These are phyloP conservation scores for Aspergillus carbonarius DNA, from an alignment of 2,329 filamentous ascomycete species.

Conservation along the genomic window DNA sequence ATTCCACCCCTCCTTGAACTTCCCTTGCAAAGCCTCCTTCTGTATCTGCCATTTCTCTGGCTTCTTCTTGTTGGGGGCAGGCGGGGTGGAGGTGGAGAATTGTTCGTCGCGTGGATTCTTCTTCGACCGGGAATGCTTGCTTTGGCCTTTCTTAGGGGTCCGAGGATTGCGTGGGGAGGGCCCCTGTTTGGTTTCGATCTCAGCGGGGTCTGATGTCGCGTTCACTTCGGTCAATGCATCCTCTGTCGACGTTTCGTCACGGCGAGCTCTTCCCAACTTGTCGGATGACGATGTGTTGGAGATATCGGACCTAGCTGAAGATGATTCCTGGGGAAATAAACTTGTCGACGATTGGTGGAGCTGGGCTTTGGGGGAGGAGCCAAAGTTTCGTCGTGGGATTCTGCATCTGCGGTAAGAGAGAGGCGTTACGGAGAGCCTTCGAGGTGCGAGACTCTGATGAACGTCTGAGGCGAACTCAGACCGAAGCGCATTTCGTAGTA, in stretches of 20 bases:
- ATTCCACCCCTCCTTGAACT: slow-evolving; percentile 76
- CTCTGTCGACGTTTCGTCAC: background rate
- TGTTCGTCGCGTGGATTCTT: slow-evolving; percentile 4
- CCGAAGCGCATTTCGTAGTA: slow-evolving; percentile 26
- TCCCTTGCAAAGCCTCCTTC: slow-evolving; percentile 70
- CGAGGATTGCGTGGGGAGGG: background rate
- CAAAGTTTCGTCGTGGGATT: slow-evolving; percentile 6
- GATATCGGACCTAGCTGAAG: background rate
- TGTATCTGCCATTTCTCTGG: slow-evolving; percentile 68
- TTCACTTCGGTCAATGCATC: background rate
- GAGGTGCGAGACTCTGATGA: slow-evolving; percentile 7
- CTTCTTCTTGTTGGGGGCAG: slow-evolving; percentile 29
- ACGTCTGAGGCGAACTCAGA: slow-evolving; percentile 21
- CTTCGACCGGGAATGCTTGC: slow-evolving; percentile 2
- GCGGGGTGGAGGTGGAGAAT: background rate
- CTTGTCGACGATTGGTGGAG: background rate
- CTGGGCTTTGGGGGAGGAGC: background rate
- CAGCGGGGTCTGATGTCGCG: background rate
- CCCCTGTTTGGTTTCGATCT: background rate
- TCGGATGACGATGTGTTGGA: too few species aligned
- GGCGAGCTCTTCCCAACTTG: background rate
- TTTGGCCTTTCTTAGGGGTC: background rate
- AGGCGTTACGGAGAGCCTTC: slow-evolving; percentile 3
- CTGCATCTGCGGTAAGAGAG: slow-evolving; percentile 3
- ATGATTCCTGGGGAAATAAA: background rate